Percentiles rank a stretch among this genome's conserved stretches.
Conservation (phyloP, 2,329 filamentous ascomycete genomes). For the Paramyrothecium roridum region DNA sequence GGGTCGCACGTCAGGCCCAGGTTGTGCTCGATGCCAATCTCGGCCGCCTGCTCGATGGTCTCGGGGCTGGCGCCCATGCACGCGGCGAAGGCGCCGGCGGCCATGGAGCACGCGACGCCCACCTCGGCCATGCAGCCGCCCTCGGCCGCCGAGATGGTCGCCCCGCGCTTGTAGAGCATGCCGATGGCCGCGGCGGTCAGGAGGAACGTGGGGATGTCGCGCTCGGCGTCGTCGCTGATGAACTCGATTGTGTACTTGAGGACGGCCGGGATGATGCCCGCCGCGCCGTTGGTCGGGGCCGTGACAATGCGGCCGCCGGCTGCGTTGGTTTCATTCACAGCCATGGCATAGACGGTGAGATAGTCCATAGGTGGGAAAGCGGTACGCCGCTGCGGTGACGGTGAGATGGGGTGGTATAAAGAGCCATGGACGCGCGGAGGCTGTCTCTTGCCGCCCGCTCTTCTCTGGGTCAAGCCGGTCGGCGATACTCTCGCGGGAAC, state of each 20-base stretch:
- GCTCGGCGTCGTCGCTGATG: constrained; percentile 46
- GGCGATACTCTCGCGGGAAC: background rate
- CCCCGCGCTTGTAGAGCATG: constrained; percentile 51
- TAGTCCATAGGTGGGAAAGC: constrained; percentile 49
- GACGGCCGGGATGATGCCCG: constrained; percentile 48
- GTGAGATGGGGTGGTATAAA: constrained; percentile 41
- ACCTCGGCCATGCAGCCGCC: constrained; percentile 54
- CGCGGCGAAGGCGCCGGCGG: constrained; percentile 46
- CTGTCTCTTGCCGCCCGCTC: constrained; percentile 14
- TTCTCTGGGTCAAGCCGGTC: background rate
- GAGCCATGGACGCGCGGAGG: constrained; percentile 42
- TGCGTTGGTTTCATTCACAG: constrained; percentile 51
- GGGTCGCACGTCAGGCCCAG: constrained; percentile 48
- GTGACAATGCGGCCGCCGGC: constrained; percentile 48
- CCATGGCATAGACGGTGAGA: constrained; percentile 47
- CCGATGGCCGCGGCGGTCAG: constrained; percentile 47
- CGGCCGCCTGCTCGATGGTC: constrained; percentile 47
- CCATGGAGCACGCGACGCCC: constrained; percentile 50
- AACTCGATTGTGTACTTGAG: constrained; percentile 49
- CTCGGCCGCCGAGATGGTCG: constrained; percentile 48
- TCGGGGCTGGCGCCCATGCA: constrained; percentile 49
- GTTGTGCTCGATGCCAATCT: constrained; percentile 52
- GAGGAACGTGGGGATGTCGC: constrained; percentile 45
- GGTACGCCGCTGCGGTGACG: constrained; percentile 41
- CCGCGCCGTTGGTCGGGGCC: constrained; percentile 48